A percentile compares a stretch with the other conserved stretches of the same genome.
phyloP scores from a whole-genome alignment of 495 filamentous ascomycete species.

The Trichocladium uniseriatum region DNA sequence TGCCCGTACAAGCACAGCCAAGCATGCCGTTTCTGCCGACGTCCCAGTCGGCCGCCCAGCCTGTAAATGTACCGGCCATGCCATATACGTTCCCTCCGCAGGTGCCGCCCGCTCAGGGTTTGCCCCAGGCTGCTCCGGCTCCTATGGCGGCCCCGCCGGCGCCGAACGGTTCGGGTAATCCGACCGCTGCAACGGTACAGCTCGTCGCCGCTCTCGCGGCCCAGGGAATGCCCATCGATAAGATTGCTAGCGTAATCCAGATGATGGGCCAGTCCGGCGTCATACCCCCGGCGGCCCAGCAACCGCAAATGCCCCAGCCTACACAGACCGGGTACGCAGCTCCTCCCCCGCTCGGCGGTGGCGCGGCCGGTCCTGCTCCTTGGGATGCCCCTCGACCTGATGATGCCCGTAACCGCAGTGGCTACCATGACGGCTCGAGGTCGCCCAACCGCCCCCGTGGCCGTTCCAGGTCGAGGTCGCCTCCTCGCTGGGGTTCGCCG shows the following conservation, averaged over 20 bases:
- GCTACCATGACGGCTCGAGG: constrained; percentile 41
- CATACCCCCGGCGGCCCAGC: constrained; percentile 9
- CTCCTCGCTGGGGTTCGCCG: constrained; percentile 54
- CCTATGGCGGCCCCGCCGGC: too few relatives aligned
- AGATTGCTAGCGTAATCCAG: constrained; percentile 39
- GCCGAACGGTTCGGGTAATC: too few relatives aligned
- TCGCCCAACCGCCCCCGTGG: constrained; percentile 54
- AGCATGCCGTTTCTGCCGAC: constrained; percentile 19
- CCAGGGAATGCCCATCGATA: constrained; percentile 36
- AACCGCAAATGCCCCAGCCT: constrained; percentile 16
- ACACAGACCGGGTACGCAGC: constrained; percentile 21
- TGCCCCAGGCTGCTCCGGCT: constrained; percentile 31
- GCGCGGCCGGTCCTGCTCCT: constrained; percentile 24
- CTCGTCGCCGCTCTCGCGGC: constrained; percentile 39
- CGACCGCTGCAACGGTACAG: constrained; percentile 40
- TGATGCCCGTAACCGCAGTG: constrained; percentile 55
- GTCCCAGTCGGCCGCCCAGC: constrained; percentile 37
- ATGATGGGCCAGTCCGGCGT: constrained; percentile 29
- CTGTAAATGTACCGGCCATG: constrained; percentile 50
- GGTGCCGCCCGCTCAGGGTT: constrained; percentile 3
- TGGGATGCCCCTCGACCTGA: constrained; percentile 33
- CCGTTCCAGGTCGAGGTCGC: constrained; percentile 65
- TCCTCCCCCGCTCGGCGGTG: constrained; percentile 20
- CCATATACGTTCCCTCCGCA: constrained; percentile 27
- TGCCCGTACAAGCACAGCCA: constrained; percentile 12